Evolutionary conservation across 805 yeast species (phyloP).

Genomic region (Kodamaea hsintzibuensis): DNA sequence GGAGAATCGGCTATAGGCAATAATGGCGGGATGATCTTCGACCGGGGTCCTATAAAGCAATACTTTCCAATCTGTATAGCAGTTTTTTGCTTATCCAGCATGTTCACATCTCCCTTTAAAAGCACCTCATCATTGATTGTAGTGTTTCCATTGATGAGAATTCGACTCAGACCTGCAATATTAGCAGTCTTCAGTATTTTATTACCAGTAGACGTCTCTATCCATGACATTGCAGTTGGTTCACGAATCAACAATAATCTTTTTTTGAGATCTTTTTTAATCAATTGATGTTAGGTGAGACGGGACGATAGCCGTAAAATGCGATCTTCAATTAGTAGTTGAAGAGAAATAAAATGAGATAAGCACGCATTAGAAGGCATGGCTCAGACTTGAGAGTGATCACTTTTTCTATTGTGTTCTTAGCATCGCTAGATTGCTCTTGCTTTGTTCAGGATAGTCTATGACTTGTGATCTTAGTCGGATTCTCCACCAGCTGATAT

Average conservation of each 20-base stretch:
- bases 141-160: constrained; percentile 48
- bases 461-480: too few species aligned
- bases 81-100: constrained; percentile 14
- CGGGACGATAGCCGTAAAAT: too few species aligned
- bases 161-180: constrained; percentile 44
- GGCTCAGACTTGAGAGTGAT: too few species aligned
- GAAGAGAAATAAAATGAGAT: too few species aligned
- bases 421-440: too few species aligned
- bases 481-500: too few species aligned
- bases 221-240: constrained; percentile 26
- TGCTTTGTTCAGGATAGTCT: too few species aligned
- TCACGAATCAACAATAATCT: background rate
- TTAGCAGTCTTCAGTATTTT: constrained; percentile 46
- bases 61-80: constrained; percentile 48
- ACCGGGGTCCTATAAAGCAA: constrained; percentile 36
- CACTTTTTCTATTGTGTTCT: too few species aligned
- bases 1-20: constrained; percentile 12
- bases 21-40: constrained; percentile 32
- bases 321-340: too few species aligned
- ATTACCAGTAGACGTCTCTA: constrained; percentile 54
- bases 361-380: too few species aligned
- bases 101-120: constrained; percentile 33
- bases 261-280: background rate
- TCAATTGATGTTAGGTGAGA: background rate
- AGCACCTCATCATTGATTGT: constrained; percentile 40